phyloP scores from a whole-genome alignment of 805 yeast species.

The Kuraishia hungarica region DNA sequence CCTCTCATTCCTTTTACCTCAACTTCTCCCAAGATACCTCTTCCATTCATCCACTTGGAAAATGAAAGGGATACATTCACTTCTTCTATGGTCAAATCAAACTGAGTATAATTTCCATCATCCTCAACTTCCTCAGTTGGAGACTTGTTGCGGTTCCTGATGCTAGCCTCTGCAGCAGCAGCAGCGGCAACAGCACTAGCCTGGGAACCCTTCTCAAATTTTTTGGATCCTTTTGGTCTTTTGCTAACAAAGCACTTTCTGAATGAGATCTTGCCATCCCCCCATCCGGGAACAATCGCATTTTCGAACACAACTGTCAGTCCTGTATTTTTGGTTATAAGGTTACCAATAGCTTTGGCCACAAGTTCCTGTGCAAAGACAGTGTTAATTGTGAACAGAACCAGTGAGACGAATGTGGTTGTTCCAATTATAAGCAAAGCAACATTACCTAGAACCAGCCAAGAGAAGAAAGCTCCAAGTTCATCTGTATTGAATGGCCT shows the following conservation, averaged over 20 bases:
- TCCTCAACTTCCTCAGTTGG: constrained; percentile 38
- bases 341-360: constrained; percentile 73
- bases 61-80: constrained; percentile 75
- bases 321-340: constrained; percentile 76
- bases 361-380: constrained; percentile 84
- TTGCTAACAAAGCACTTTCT: constrained; percentile 79
- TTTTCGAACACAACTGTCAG: constrained; percentile 81
- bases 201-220: constrained; percentile 66
- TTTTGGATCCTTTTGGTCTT: constrained; percentile 49
- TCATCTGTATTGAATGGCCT: constrained; percentile 92
- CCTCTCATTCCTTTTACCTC: constrained; percentile 85
- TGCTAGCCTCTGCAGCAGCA: constrained; percentile 27
- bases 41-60: constrained; percentile 82
- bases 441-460: constrained; percentile 87
- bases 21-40: constrained; percentile 75
- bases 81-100: constrained; percentile 82
- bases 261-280: constrained; percentile 76
- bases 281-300: constrained; percentile 94
- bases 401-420: constrained; percentile 81
- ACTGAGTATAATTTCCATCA: constrained; percentile 95
- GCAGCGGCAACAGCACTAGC: constrained; percentile 61
- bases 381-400: constrained; percentile 71
- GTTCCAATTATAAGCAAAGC: constrained; percentile 77
- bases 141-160: constrained; percentile 3
- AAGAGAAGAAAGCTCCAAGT: constrained; percentile 79